Conservation (phyloP, 352 stramenopile genomes). For the Aphanomyces euteiches region DNA sequence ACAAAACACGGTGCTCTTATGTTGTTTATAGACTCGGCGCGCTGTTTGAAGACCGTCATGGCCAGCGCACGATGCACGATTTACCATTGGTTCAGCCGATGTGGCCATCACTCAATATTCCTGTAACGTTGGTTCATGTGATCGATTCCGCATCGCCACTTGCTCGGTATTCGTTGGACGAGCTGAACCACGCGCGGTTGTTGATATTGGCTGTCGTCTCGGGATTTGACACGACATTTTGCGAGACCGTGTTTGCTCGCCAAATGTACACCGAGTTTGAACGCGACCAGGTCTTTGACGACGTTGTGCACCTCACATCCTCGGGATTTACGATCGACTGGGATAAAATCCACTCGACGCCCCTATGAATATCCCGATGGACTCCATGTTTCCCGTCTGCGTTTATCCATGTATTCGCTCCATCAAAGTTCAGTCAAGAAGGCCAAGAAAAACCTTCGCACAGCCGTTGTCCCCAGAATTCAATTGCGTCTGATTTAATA, state of each 20-base stretch:
- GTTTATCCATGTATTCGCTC: too few relatives aligned
- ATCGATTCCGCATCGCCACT: constrained; percentile 75
- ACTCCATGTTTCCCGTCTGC: too few relatives aligned
- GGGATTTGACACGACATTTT: constrained; percentile 78
- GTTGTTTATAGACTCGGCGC: constrained; percentile 8
- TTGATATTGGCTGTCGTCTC: constrained; percentile 71
- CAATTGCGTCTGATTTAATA: too few relatives aligned
- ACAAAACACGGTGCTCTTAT: constrained; percentile 39
- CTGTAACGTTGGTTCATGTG: constrained; percentile 73
- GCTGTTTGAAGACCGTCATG: constrained; percentile 33
- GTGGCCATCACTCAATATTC: constrained; percentile 82
- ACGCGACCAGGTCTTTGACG: not conserved
- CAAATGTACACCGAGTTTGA: constrained; percentile 65
- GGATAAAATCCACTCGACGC: not conserved
- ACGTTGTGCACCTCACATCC: not conserved
- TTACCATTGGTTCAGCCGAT: constrained; percentile 71
- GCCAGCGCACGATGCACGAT: constrained; percentile 76
- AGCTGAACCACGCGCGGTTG: constrained; percentile 35
- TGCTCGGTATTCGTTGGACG: constrained; percentile 53
- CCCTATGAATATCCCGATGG: too few relatives aligned
- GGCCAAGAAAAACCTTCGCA: too few relatives aligned
- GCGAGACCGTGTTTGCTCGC: constrained; percentile 76
- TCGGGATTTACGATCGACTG: not conserved
- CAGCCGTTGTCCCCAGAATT: too few relatives aligned
- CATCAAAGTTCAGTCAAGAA: too few relatives aligned